Percentiles rank a stretch among this genome's conserved stretches.
Conservation (phyloP, 345 rosid genomes). For the Dimocarpus longan region DNA sequence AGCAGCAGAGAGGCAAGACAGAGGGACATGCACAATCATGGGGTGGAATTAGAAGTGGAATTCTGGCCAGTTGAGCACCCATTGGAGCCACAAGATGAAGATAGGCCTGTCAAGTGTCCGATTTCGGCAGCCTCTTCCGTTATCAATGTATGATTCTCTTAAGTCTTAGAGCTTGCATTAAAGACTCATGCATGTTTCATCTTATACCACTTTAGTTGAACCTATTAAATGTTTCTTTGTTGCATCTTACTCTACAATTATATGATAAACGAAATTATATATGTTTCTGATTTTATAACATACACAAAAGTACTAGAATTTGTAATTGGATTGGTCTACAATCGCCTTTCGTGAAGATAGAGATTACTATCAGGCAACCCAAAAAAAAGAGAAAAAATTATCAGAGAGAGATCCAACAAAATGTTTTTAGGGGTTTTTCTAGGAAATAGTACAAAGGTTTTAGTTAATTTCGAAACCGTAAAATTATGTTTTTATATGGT, state of each 20-base stretch:
- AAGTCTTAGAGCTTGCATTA: not conserved
- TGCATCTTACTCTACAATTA: no score
- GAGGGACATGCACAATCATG: constrained; percentile 29
- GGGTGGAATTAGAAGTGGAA: constrained; percentile 47
- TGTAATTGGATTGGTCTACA: no score
- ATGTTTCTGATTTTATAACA: not conserved
- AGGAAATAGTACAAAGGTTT: no score
- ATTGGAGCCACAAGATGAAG: constrained; percentile 85
- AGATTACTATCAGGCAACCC: no score
- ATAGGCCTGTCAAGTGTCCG: constrained; percentile 87
- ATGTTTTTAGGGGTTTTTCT: no score
- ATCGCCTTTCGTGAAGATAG: no score
- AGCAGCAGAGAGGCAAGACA: constrained; percentile 19
- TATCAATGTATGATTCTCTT: constrained; percentile 46
- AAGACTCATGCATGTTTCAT: not conserved
- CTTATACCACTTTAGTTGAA: not conserved
- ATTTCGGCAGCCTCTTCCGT: constrained; percentile 60
- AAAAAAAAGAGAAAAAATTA: no score
- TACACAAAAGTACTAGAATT: no score
- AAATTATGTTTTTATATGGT: not conserved
- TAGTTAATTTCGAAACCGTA: no score
- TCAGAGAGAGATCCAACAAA: no score
- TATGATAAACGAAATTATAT: no score
- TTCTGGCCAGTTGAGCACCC: constrained; percentile 94
- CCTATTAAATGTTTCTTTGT: not conserved